Percentiles rank a stretch among this genome's conserved stretches.
Evolutionary conservation across 169 alveolate genomes (phyloP).

Genomic region (Besnoitia besnoiti): DNA sequence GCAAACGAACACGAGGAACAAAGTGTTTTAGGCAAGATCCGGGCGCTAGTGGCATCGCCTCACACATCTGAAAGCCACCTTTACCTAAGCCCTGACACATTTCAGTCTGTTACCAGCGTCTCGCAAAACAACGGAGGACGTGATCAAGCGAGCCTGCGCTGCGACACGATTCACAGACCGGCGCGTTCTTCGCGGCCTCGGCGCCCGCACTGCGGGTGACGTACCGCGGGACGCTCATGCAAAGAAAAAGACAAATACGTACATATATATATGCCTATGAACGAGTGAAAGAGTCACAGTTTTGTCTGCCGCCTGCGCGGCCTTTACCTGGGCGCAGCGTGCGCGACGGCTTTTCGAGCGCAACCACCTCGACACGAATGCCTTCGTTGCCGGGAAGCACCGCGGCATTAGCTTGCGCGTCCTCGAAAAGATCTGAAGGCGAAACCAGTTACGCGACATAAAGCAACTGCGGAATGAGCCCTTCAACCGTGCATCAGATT

Average conservation of each 20-base stretch:
- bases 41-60: neutral
- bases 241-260: neutral
- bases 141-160: too few species aligned
- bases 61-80: neutral
- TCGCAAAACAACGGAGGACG: too few species aligned
- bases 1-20: neutral
- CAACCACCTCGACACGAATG: neutral
- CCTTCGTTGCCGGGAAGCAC: constrained; percentile 25
- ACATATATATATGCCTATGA: neutral
- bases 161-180: too few species aligned
- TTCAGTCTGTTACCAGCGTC: too few species aligned
- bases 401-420: constrained; percentile 21
- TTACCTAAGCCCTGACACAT: too few species aligned
- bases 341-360: neutral
- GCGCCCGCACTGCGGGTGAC: too few species aligned
- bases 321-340: neutral
- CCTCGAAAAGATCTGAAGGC: constrained; percentile 6
- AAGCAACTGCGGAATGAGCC: too few species aligned
- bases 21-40: neutral
- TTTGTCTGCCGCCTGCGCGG: neutral
- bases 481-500: too few species aligned
- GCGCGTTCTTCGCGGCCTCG: too few species aligned
- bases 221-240: too few species aligned
- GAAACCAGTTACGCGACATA: too few species aligned
- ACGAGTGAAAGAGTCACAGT: neutral